Percentiles rank a stretch among this genome's conserved stretches.
phyloP scores from a whole-genome alignment of 140 eudicot species.

The Stevia rebaudiana region DNA sequence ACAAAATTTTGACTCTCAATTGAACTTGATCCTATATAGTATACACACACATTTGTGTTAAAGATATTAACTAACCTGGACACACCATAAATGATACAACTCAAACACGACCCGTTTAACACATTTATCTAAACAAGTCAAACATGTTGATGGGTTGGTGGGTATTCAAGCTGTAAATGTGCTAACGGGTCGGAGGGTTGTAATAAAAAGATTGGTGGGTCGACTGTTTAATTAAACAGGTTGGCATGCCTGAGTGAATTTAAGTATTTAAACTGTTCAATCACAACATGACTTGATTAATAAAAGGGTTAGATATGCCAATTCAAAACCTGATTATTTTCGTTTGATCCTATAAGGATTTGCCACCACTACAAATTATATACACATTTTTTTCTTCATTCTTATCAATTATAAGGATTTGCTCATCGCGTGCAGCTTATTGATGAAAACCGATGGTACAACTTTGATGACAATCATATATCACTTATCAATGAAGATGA shows the following conservation, averaged over 20 bases:
- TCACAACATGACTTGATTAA: background rate
- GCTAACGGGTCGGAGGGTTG: background rate
- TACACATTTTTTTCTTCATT: background rate
- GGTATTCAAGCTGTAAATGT: no score
- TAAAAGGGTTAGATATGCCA: background rate
- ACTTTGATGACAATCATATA: constrained; percentile 78
- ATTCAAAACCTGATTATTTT: background rate
- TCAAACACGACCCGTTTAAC: background rate
- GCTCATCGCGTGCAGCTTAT: constrained; percentile 55
- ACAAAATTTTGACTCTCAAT: no score
- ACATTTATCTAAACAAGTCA: background rate
- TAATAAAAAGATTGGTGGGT: background rate
- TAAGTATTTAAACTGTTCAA: background rate
- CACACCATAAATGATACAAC: background rate
- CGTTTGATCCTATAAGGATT: background rate
- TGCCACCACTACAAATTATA: background rate
- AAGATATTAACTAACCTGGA: background rate
- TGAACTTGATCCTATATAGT: no score
- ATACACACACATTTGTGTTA: background rate
- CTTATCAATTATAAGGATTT: background rate
- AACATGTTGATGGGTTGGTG: background rate
- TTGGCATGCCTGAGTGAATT: no score
- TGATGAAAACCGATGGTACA: constrained; percentile 92
- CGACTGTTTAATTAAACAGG: background rate
- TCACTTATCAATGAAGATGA: constrained; percentile 69